Conservation (phyloP, 257 asterid genomes). For the Dorcoceras hygrometricum region DNA sequence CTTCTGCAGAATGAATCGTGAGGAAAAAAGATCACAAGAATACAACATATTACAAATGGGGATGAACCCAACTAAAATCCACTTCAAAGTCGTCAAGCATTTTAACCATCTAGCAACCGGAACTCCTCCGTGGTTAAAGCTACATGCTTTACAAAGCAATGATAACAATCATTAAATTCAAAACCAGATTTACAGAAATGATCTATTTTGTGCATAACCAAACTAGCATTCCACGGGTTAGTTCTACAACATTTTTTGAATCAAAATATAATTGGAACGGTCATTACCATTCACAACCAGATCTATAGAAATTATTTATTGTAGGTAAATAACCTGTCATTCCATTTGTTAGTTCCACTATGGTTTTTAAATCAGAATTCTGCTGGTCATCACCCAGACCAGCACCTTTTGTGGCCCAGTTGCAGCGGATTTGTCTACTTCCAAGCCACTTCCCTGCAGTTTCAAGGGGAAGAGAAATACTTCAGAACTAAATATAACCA, state of each 20-base stretch:
- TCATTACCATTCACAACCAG: neutral
- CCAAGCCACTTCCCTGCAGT: slow-evolving; percentile 82
- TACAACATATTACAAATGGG: neutral
- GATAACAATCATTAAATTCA: neutral
- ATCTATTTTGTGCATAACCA: neutral
- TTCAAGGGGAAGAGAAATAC: slow-evolving; percentile 9
- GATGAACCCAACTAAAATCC: slow-evolving; percentile 3
- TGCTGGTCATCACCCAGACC: slow-evolving; percentile 51
- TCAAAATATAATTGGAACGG: neutral
- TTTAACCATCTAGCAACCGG: neutral
- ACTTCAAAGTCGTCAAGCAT: too few species aligned
- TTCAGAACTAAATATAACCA: slow-evolving; percentile 1
- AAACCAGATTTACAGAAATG: neutral
- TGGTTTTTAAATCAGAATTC: slow-evolving; percentile 50
- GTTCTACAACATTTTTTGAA: neutral
- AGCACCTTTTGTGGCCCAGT: slow-evolving; percentile 91
- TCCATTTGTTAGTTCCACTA: slow-evolving; percentile 62
- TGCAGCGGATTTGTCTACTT: slow-evolving; percentile 90
- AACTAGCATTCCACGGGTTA: neutral
- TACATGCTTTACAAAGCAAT: neutral
- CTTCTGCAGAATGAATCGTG: slow-evolving; percentile 48
- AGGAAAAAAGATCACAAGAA: neutral
- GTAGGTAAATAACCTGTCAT: slow-evolving; percentile 46
- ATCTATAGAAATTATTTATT: slow-evolving; percentile 3
- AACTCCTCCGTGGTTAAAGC: neutral